Base-by-base conservation (phyloP, 2,329 filamentous ascomycete species). In the Tympanopsis confertula region DNA sequence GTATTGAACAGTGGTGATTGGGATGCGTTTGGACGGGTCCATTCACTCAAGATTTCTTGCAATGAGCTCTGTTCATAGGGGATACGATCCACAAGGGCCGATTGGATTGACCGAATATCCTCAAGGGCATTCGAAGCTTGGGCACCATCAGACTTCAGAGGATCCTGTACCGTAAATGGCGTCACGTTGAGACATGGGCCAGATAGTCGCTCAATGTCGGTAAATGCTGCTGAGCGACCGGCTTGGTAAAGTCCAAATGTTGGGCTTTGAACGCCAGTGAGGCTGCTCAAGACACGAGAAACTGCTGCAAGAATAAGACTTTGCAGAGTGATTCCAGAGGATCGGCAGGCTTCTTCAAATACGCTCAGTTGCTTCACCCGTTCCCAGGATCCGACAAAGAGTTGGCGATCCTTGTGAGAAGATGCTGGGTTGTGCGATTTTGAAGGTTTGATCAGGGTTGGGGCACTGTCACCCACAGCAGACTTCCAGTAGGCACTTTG, bases 151-250 rank as follows among this genome's bases (percentile, higher is more conserved):
- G 30, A 13, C 17, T 18, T 7, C 12, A 7, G 30, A 12, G 30
- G 7, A n/a, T 26, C n/a, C 13, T 35, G 37, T 18, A 42, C 24
- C 19, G 37, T 37, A 35, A 38, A 37, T 12, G 42, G 42, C 12
- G 41, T 37, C 37, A 44, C 39, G 37, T 41, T 44, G 19, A 41
- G 26, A 17, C 39, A 41, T n/a, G 42, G 42, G 5, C 42, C 42
- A 17, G 36, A 30, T 5, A 41, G 15, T 5, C 28, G 17, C 4
- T 41, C 40, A 30, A 39, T 38, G n/a, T 35, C 22, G 13, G 39
- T 40, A 18, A 42, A 29, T 10, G 41, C 29, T 17, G 35, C 36
- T 3, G 42, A 41, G 5, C 42, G 37, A 12, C 42, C 42, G 5
- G 28, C 35, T 13, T 41, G 39, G 32, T 42, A 44, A 18, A 35